Conservation (phyloP, 2,329 filamentous ascomycete genomes). For the Fonsecaea monophora region DNA sequence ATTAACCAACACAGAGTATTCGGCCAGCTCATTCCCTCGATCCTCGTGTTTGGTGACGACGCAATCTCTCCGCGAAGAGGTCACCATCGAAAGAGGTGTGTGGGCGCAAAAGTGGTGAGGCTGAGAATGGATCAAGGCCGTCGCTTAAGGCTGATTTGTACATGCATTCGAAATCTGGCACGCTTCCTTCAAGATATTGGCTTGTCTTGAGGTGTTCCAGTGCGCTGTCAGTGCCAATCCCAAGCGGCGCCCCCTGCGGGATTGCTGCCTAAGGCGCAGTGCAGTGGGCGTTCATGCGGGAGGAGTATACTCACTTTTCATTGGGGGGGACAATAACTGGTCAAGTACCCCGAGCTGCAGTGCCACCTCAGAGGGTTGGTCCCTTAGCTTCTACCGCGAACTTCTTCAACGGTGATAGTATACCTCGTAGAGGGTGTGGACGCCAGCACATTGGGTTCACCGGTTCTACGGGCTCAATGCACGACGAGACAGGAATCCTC, state of each 20-base stretch:
- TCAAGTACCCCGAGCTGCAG: neutral
- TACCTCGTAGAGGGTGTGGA: neutral
- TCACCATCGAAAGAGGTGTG: neutral
- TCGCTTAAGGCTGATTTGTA: neutral
- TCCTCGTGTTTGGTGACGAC: neutral
- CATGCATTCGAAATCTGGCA: neutral
- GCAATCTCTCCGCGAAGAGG: neutral
- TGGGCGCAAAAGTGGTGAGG: neutral
- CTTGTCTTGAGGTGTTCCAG: neutral
- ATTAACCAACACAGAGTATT: neutral
- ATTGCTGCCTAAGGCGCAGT: neutral
- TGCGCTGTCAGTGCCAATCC: neutral
- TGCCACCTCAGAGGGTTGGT: neutral
- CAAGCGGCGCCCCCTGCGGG: neutral
- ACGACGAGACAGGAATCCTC: neutral
- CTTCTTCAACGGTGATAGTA: slow-evolving; percentile 1
- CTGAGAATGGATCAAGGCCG: neutral
- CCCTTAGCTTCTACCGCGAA: neutral
- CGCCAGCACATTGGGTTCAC: neutral
- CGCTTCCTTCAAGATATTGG: neutral
- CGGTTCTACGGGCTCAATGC: neutral
- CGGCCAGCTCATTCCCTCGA: neutral
- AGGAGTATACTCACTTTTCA: neutral
- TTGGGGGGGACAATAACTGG: neutral
- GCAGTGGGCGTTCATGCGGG: neutral